Evolutionary conservation across 2,329 filamentous ascomycete genomes (phyloP).

Genomic region (Aspergillus amoenus): DNA sequence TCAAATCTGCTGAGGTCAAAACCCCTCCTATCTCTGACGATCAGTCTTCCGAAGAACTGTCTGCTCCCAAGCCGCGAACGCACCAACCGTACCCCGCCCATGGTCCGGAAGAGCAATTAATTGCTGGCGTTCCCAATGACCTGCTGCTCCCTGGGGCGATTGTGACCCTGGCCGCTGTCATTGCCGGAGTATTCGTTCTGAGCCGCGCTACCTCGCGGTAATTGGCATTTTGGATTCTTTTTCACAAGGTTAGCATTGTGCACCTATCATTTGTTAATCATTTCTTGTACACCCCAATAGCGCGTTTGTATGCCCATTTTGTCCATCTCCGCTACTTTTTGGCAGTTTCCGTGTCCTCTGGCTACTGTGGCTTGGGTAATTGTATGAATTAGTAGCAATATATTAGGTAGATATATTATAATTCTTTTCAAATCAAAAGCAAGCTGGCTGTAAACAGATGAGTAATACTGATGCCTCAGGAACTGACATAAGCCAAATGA

Average conservation of each 20-base stretch:
- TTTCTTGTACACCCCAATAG: constrained; percentile 13
- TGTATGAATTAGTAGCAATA: constrained; percentile 4
- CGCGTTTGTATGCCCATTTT: constrained; percentile 9
- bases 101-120: constrained; percentile 69
- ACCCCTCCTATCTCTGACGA: constrained; percentile 50
- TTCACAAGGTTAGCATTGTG: constrained; percentile 7
- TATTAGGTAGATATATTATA: background rate
- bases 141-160: constrained; percentile 90
- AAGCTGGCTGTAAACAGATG: background rate
- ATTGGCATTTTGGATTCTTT: constrained; percentile 7
- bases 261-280: constrained; percentile 9
- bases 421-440: background rate
- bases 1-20: constrained; percentile 49
- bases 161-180: constrained; percentile 90
- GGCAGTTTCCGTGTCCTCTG: constrained; percentile 24
- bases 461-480: constrained; percentile 1
- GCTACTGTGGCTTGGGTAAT: constrained; percentile 21
- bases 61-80: constrained; percentile 41
- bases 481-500: background rate
- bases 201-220: constrained; percentile 61
- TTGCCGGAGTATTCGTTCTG: constrained; percentile 89
- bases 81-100: constrained; percentile 49
- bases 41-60: constrained; percentile 49
- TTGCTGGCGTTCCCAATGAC: constrained; percentile 91
- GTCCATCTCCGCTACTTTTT: constrained; percentile 17